A percentile compares a stretch with the other conserved stretches of the same genome.
These are phyloP conservation scores for Barbarea vulgaris DNA, from an alignment of 345 rosid genomes.

Conservation along the genomic window DNA sequence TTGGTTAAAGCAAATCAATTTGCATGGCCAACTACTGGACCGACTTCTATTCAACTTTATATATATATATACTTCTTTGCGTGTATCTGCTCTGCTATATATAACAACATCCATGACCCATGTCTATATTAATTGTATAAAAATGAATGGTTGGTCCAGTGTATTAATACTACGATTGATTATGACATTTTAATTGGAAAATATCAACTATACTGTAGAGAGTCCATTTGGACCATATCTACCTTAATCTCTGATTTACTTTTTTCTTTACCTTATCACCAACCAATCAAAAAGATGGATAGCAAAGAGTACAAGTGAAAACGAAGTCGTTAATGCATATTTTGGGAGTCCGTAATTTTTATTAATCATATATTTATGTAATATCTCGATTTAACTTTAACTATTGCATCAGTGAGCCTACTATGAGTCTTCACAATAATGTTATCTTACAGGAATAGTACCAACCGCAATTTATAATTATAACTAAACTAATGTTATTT, in stretches of 20 bases:
- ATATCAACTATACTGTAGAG: constrained; percentile 17
- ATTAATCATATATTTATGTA: not conserved
- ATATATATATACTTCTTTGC: constrained; percentile 13
- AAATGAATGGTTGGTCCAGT: constrained; percentile 41
- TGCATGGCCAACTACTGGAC: constrained; percentile 41
- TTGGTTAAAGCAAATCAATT: constrained; percentile 35
- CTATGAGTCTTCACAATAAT: not conserved
- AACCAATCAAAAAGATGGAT: not conserved
- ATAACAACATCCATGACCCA: constrained; percentile 33
- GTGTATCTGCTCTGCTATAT: constrained; percentile 14
- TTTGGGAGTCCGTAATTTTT: not conserved
- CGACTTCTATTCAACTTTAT: constrained; percentile 23
- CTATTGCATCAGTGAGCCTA: not conserved
- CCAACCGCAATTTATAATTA: not conserved
- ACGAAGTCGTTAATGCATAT: not conserved
- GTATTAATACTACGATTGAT: constrained; percentile 36
- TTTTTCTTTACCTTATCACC: not conserved
- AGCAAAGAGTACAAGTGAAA: not conserved
- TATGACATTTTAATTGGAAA: constrained; percentile 35
- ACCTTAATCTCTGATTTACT: not conserved
- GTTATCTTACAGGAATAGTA: not conserved
- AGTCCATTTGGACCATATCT: constrained; percentile 12
- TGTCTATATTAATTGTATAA: constrained; percentile 29
- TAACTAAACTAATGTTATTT: not conserved
- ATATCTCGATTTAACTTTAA: not conserved